Evolutionary conservation across 495 filamentous ascomycete genomes (phyloP).

Genomic region (Chlorociboria aeruginascens): DNA sequence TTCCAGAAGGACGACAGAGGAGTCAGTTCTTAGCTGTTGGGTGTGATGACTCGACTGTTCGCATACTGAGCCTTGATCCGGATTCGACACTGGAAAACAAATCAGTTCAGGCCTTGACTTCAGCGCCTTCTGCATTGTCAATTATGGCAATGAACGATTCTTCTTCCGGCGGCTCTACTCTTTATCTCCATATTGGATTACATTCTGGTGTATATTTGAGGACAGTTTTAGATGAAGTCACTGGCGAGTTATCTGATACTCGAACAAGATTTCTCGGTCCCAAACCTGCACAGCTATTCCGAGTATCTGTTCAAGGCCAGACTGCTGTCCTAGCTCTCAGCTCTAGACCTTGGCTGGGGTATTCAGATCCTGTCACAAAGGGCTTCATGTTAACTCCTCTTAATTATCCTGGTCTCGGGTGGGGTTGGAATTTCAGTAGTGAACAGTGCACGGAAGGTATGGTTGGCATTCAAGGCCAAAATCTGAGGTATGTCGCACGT

Average conservation of each 20-base stretch:
- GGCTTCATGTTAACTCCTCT: slow-evolving; percentile 86
- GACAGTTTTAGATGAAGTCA: slow-evolving; percentile 86
- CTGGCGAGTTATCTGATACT: slow-evolving; percentile 88
- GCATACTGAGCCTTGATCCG: slow-evolving; percentile 81
- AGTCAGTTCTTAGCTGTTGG: slow-evolving; percentile 90
- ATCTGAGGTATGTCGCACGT: slow-evolving; percentile 59
- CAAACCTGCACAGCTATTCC: slow-evolving; percentile 75
- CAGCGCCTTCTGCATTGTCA: slow-evolving; percentile 75
- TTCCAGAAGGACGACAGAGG: slow-evolving; percentile 75
- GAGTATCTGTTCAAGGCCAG: slow-evolving; percentile 71
- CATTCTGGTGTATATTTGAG: slow-evolving; percentile 91
- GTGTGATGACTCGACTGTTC: slow-evolving; percentile 90
- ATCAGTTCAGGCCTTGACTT: slow-evolving; percentile 84
- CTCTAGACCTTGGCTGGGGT: slow-evolving; percentile 86
- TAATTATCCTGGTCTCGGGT: slow-evolving; percentile 77
- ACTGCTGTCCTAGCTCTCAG: slow-evolving; percentile 84
- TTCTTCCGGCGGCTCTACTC: slow-evolving; percentile 53
- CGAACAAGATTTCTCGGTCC: slow-evolving; percentile 88
- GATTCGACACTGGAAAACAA: slow-evolving; percentile 84
- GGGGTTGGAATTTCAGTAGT: slow-evolving; percentile 91
- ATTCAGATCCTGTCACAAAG: slow-evolving; percentile 70
- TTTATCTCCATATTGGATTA: slow-evolving; percentile 90
- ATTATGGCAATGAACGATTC: slow-evolving; percentile 95
- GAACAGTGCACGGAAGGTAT: slow-evolving; percentile 89
- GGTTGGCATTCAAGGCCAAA: slow-evolving; percentile 88